Evolutionary conservation across 768 basidiomycete genomes (phyloP).

Genomic region (Rhizopogon roseolus): DNA sequence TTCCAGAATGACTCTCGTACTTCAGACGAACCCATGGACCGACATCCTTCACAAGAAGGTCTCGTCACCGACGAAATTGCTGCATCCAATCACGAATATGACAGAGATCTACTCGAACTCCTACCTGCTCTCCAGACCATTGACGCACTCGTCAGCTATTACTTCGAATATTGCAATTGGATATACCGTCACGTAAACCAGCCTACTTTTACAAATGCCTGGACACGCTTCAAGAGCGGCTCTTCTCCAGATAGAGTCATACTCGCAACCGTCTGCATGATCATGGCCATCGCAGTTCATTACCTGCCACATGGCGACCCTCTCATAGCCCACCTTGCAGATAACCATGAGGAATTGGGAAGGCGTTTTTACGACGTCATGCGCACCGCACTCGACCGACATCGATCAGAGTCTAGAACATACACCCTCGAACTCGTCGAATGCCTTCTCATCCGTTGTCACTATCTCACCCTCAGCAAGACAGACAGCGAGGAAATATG

Average conservation of each 20-base stretch:
- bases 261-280: slow-evolving; percentile 66
- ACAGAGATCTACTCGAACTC: slow-evolving; percentile 64
- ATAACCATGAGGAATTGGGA: slow-evolving; percentile 57
- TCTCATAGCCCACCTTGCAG: slow-evolving; percentile 48
- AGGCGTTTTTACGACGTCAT: slow-evolving; percentile 67
- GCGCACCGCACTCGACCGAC: slow-evolving; percentile 56
- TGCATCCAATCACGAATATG: slow-evolving; percentile 50
- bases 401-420: slow-evolving; percentile 52
- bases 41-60: slow-evolving; percentile 48
- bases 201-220: slow-evolving; percentile 53
- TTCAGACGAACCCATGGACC: slow-evolving; percentile 44
- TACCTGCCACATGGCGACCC: slow-evolving; percentile 66
- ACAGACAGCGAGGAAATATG: slow-evolving; percentile 80
- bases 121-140: slow-evolving; percentile 66
- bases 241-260: slow-evolving; percentile 60
- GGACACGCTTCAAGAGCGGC: slow-evolving; percentile 72
- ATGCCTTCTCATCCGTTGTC: slow-evolving; percentile 61
- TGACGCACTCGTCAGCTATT: slow-evolving; percentile 68
- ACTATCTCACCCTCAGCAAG: slow-evolving; percentile 70
- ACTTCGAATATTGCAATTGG: slow-evolving; percentile 88
- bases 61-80: slow-evolving; percentile 32
- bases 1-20: slow-evolving; percentile 37
- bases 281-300: slow-evolving; percentile 69
- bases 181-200: slow-evolving; percentile 77
- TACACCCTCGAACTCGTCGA: slow-evolving; percentile 76